Base-by-base conservation (phyloP, 306 rosid genomes). In the Leucaena leucocephala region DNA sequence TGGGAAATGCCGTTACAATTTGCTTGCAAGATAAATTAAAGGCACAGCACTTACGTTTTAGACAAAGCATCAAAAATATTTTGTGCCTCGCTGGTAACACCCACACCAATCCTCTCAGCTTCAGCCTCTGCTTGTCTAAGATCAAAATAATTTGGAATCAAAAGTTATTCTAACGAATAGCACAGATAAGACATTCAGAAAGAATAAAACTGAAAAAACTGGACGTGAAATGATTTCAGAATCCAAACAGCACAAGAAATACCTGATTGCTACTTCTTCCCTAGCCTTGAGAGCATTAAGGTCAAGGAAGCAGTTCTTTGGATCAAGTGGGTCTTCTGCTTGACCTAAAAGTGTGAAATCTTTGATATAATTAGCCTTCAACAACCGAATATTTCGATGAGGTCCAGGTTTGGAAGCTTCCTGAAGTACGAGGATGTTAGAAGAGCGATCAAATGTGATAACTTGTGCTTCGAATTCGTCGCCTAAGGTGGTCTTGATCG, bases 391-490 rank as follows among this genome's bases (percentile, higher is more conserved):
- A 75, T 90, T 91, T n/a, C 97, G 89, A 65, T 88, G 87, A 71
- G 94, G 85, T 5, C 90, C 98, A 0, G 85, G 82, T 75, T 88
- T 88, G 58, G 79, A 84, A 76, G 89, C 87, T 82, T 96, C 97
- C 75, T 93, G 99, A 79, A 96, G 94, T 63, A 90, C 88, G 70
- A 96, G 96, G 83, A 90, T 90, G 89, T 91, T 91, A 67, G 97
- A 90, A 76, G 78, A 76, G 71, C 98, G 96, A 81, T 96, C 98
- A 64, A 86, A 96, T 84, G 98, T 82, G 70, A 96, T 82, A 80
- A 96, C 91, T 66, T 96, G 98, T 33, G 88, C 98, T 72, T 90
- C 89, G 40, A 96, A 93, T 77, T 93, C 94, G 68, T 93, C 99
- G 40, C 98, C 93, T 57, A 96, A 76, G 13, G 94, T 89, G 68